Percentiles rank a stretch among this genome's conserved stretches.
Evolutionary conservation across 2,329 filamentous ascomycete species (phyloP).

Genomic region (Bimuria novae-zelandiae): DNA sequence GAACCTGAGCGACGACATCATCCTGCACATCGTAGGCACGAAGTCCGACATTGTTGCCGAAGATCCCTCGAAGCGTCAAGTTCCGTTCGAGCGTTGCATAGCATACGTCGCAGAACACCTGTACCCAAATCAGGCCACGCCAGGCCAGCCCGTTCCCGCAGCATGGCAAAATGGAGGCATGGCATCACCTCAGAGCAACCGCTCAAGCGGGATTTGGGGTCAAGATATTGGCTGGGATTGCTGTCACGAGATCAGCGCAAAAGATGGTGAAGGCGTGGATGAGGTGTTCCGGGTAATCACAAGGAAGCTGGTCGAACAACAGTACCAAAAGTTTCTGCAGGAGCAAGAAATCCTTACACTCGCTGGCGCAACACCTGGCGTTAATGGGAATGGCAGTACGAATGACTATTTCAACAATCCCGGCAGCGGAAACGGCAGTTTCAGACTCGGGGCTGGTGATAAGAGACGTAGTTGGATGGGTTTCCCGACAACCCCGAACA

Average conservation of each 20-base stretch:
- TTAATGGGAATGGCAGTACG: constrained; percentile 34
- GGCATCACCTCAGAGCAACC: constrained; percentile 53
- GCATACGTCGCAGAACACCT: constrained; percentile 93
- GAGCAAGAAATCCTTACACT: constrained; percentile 52
- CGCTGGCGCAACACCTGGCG: constrained; percentile 52
- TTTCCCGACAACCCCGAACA: constrained; percentile 55
- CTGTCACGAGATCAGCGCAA: constrained; percentile 94
- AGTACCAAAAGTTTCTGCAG: constrained; percentile 59
- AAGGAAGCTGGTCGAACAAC: constrained; percentile 79
- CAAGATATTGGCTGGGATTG: constrained; percentile 95
- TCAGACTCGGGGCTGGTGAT: constrained; percentile 62
- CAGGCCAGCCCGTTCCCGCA: constrained; percentile 29
- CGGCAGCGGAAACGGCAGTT: constrained; percentile 60
- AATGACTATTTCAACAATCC: constrained; percentile 56
- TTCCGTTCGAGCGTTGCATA: constrained; percentile 94
- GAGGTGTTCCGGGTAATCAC: constrained; percentile 93
- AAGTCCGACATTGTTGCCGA: constrained; percentile 79
- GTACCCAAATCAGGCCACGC: constrained; percentile 66
- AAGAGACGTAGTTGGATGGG: constrained; percentile 71
- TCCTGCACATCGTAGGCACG: constrained; percentile 91
- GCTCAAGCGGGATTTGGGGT: constrained; percentile 80
- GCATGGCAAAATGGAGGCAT: constrained; percentile 50
- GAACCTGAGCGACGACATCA: constrained; percentile 75
- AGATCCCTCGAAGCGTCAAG: constrained; percentile 77
- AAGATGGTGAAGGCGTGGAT: constrained; percentile 92